These are phyloP conservation scores for Allium sativum DNA, from an alignment of 106 monocot genomes.

Conservation along the genomic window DNA sequence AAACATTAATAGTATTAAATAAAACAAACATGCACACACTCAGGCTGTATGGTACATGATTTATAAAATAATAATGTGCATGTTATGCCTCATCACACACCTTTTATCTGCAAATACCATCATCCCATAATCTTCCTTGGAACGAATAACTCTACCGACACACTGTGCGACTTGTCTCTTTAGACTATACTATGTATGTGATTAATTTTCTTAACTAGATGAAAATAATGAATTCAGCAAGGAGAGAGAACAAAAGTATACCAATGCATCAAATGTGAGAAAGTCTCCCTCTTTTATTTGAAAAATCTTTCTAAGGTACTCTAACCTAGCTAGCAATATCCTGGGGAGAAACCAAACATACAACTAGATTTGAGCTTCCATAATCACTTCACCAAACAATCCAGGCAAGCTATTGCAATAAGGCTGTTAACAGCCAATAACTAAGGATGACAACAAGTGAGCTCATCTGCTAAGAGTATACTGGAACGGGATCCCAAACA, in stretches of 20 bases:
- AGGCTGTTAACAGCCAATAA: conserved; percentile 14
- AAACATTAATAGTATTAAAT: too few species aligned
- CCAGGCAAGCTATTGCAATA: too few species aligned
- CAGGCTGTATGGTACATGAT: too few species aligned
- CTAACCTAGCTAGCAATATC: conserved; percentile 82
- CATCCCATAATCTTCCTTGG: conserved; percentile 99
- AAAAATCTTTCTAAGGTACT: conserved; percentile 87
- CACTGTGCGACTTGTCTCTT: conserved; percentile 99
- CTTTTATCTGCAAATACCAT: conserved; percentile 99
- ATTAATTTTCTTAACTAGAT: background rate
- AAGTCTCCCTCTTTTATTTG: conserved; percentile 99
- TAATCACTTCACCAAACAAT: too few species aligned
- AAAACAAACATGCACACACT: too few species aligned
- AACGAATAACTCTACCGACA: conserved; percentile 98
- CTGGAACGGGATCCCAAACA: too few species aligned
- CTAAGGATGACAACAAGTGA: too few species aligned
- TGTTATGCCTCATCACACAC: too few species aligned
- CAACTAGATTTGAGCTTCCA: too few species aligned
- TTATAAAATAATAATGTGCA: too few species aligned
- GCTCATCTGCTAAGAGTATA: too few species aligned
- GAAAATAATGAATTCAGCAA: background rate
- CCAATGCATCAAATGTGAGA: conserved; percentile 98
- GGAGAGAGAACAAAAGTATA: conserved; percentile 16
- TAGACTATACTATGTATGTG: conserved; percentile 1
- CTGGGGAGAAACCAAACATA: conserved; percentile 28